Percentiles rank a stretch among this genome's conserved stretches.
phyloP scores from a whole-genome alignment of 768 basidiomycete genomes.

The Trametes gibbosa region DNA sequence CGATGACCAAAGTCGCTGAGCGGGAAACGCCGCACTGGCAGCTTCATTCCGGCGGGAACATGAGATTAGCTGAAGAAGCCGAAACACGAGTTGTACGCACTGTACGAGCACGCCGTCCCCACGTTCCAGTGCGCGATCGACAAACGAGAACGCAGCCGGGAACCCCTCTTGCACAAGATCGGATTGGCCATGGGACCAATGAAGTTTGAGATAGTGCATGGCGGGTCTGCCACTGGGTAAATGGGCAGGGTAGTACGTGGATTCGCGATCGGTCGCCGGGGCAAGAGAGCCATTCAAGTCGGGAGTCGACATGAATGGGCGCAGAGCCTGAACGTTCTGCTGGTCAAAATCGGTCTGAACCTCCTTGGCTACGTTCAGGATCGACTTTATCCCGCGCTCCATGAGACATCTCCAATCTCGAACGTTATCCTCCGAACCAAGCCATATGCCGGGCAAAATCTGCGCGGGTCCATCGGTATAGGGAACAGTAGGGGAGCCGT shows the following conservation, averaged over 20 bases:
- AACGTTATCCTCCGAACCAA: conserved; percentile 91
- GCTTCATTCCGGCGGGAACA: conserved; percentile 37
- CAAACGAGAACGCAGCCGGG: conserved; percentile 75
- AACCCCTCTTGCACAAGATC: conserved; percentile 82
- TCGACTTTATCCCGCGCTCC: conserved; percentile 70
- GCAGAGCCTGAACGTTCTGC: conserved; percentile 44
- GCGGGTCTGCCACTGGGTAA: conserved; percentile 65
- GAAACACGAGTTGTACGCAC: conserved; percentile 45
- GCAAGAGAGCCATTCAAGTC: conserved; percentile 45
- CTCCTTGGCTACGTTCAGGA: conserved; percentile 94
- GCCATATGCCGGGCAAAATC: conserved; percentile 82
- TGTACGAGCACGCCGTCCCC: conserved; percentile 83
- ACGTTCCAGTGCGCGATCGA: conserved; percentile 71
- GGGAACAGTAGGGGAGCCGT: conserved; percentile 54
- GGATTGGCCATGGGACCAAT: conserved; percentile 93
- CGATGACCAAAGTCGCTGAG: conserved; percentile 87
- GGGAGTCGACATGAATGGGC: conserved; percentile 67
- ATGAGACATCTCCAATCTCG: conserved; percentile 73
- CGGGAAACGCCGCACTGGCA: conserved; percentile 94
- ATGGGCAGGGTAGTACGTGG: conserved; percentile 68
- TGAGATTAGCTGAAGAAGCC: not conserved
- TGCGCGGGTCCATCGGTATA: conserved; percentile 82
- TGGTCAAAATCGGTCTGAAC: conserved; percentile 70
- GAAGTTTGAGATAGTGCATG: conserved; percentile 85
- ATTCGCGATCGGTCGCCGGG: conserved; percentile 29